Evolutionary conservation across 768 basidiomycete species (phyloP).

Genomic region (Collybiopsis luxurians): DNA sequence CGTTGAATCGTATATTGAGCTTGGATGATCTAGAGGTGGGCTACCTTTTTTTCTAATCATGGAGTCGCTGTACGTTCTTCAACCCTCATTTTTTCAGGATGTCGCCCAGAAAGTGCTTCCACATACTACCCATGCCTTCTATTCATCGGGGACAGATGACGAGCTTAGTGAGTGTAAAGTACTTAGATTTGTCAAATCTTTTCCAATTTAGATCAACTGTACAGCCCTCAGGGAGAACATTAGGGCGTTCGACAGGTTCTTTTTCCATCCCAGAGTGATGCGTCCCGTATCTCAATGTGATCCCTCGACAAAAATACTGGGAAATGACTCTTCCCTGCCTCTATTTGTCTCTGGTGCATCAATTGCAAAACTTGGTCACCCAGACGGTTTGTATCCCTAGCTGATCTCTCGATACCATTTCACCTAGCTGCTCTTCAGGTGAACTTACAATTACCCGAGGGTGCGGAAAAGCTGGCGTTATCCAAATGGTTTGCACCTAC

Average conservation of each 20-base stretch:
- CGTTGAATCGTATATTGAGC: conserved; percentile 67
- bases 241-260: conserved; percentile 81
- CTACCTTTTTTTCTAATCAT: not conserved
- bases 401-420: not conserved
- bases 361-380: conserved; percentile 84
- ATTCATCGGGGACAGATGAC: conserved; percentile 85
- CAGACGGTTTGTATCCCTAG: conserved; percentile 30
- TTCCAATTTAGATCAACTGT: not conserved
- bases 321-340: conserved; percentile 69
- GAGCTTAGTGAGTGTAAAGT: conserved; percentile 64
- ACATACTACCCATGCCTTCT: conserved; percentile 78
- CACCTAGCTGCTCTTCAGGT: conserved; percentile 36
- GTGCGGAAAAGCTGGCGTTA: conserved; percentile 60
- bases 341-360: conserved; percentile 84
- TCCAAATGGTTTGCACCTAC: conserved; percentile 85
- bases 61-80: not conserved
- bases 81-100: conserved; percentile 35
- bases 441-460: conserved; percentile 81
- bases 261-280: conserved; percentile 85
- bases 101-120: conserved; percentile 73
- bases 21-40: conserved; percentile 81
- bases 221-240: conserved; percentile 66
- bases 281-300: conserved; percentile 60
- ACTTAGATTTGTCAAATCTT: not conserved
- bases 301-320: conserved; percentile 72